Evolutionary conservation across 2,329 filamentous ascomycete species (phyloP).

Genomic region (Fusarium tuaranense): DNA sequence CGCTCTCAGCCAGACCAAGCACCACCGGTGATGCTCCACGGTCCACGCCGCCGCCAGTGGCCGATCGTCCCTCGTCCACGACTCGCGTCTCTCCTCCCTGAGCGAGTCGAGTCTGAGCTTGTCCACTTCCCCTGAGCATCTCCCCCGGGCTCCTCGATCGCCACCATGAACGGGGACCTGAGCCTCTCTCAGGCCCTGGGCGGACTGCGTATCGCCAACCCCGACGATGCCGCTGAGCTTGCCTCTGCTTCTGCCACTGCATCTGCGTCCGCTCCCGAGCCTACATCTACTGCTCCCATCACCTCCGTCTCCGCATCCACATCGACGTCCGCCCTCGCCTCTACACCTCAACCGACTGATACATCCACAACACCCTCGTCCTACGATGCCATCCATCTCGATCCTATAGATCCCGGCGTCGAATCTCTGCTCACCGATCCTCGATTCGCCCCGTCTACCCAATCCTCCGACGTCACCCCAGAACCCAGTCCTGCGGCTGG

Average conservation of each 20-base stretch:
- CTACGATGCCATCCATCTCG: conserved; percentile 41
- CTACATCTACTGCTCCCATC: conserved; percentile 23
- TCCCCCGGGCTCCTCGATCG: conserved; percentile 40
- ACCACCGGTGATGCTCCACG: conserved; percentile 44
- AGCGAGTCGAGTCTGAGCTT: conserved; percentile 37
- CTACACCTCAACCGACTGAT: conserved; percentile 32
- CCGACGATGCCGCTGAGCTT: conserved; percentile 74
- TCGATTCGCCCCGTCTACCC: conserved; percentile 29
- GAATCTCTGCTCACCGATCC: conserved; percentile 39
- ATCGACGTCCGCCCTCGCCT: conserved; percentile 27
- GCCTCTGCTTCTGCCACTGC: conserved; percentile 42
- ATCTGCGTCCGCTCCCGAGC: conserved; percentile 36
- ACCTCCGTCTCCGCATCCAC: conserved; percentile 28
- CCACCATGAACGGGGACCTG: conserved; percentile 88
- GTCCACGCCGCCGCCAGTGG: conserved; percentile 41
- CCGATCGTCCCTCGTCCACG: conserved; percentile 41
- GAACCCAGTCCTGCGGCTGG: conserved; percentile 23
- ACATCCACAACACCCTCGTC: conserved; percentile 32
- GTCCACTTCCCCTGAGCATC: conserved; percentile 41
- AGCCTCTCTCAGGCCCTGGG: conserved; percentile 93
- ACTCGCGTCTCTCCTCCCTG: conserved; percentile 34
- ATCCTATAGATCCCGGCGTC: conserved; percentile 38
- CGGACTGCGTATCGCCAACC: conserved; percentile 96
- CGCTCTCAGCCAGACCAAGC: conserved; percentile 26
- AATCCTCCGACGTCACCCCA: conserved; percentile 29